Conservation (phyloP, 164 flowering plant genomes). For the Macadamia tetraphylla region DNA sequence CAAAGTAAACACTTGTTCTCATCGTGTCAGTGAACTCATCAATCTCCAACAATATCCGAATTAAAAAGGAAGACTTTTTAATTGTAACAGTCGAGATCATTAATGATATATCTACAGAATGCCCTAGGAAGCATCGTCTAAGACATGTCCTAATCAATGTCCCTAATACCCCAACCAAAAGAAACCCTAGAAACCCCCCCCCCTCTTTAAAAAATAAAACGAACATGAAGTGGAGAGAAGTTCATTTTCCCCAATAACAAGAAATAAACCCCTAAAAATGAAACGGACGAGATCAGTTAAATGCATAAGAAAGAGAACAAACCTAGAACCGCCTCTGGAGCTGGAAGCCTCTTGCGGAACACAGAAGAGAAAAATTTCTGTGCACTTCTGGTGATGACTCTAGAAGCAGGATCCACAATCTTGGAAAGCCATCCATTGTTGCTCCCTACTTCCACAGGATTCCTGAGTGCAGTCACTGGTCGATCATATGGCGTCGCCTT, state of each 20-base stretch:
- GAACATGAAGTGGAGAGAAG: no score
- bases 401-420: conserved; percentile 77
- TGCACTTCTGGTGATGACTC: conserved; percentile 53
- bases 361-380: conserved; percentile 48
- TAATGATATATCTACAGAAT: not conserved
- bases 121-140: not conserved
- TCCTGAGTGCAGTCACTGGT: conserved; percentile 40
- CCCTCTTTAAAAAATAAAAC: no score
- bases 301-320: not conserved
- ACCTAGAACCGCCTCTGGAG: conserved; percentile 22
- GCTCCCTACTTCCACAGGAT: conserved; percentile 11
- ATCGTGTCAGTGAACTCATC: not conserved
- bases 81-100: not conserved
- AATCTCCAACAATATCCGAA: not conserved
- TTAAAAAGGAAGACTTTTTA: no score
- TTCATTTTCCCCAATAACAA: not conserved
- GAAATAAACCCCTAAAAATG: not conserved
- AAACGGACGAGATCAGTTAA: not conserved
- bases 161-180: not conserved
- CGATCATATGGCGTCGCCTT: conserved; percentile 73
- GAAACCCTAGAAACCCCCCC: not conserved
- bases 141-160: not conserved
- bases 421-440: conserved; percentile 56
- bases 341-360: conserved; percentile 46
- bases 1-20: not conserved